phyloP scores from a whole-genome alignment of 129 eudicot species.

The Erigeron canadensis region DNA sequence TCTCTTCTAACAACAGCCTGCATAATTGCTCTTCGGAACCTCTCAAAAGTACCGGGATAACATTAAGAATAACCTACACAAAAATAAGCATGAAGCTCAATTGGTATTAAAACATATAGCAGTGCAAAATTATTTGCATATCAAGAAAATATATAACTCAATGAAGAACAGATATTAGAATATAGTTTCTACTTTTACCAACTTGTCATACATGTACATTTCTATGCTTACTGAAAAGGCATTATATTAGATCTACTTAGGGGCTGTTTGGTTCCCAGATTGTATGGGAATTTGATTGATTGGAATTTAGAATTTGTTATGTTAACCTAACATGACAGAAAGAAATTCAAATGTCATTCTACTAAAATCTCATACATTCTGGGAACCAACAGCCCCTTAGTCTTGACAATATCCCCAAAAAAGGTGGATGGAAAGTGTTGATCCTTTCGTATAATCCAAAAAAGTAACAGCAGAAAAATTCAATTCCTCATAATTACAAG shows the following conservation, averaged over 20 bases:
- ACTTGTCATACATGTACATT: not conserved
- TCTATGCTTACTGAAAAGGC: not conserved
- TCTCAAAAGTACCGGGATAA: slow-evolving; percentile 72
- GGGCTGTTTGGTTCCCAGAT: no score
- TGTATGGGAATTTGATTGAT: no score
- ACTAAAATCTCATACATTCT: no score
- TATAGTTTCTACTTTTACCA: no score
- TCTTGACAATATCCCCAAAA: not conserved
- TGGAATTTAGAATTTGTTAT: no score
- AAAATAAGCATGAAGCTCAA: slow-evolving; percentile 7
- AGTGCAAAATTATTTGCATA: not conserved
- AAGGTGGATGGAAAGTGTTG: not conserved
- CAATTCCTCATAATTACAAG: not conserved
- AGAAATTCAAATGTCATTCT: no score
- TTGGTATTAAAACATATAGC: slow-evolving; percentile 2
- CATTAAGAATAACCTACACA: slow-evolving; percentile 55
- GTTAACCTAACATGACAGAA: no score
- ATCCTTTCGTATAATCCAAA: not conserved
- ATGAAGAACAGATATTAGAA: no score
- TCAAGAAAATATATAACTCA: no score
- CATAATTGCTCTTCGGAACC: slow-evolving; percentile 71
- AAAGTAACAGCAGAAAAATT: not conserved
- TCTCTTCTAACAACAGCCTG: slow-evolving; percentile 44
- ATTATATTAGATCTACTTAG: not conserved
- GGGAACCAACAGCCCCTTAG: no score